Base-by-base conservation (phyloP, 2,329 filamentous ascomycete genomes). In the Neodidymelliopsis sp. region DNA sequence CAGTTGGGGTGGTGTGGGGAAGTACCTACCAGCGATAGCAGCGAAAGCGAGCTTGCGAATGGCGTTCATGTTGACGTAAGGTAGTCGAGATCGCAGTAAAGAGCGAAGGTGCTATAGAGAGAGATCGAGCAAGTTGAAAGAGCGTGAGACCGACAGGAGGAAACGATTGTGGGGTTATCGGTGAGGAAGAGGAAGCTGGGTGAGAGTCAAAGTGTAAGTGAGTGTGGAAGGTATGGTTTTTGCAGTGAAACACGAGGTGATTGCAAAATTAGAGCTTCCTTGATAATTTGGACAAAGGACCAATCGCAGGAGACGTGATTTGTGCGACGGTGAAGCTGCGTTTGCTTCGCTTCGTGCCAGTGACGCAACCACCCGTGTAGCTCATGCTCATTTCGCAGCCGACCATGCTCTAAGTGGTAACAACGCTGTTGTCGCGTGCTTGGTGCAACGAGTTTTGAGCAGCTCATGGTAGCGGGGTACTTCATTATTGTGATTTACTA, bases 21-120 rank as follows among this genome's bases (percentile, higher is more conserved):
- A 27, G 11, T 35, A 35, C 49, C 46, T 51, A 62, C 60, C 43
- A 23, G 39, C 33, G 29, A 59, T 19, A 20, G 50, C 48, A 30
- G 44, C 29, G 15, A 60, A 13, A 28, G 38, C 27, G 43, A 59
- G 27, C n/a, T 36, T 31, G 30, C 47, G 49, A 40, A 56, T 36
- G 35, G 19, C 23, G 33, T 31, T 25, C 51, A 60, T 62, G 34
- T 31, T 52, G 27, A 23, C n/a, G 15, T n/a, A 38, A 40, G 19
- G n/a, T 34, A 34, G 25, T 24, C 15, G 44, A 37, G 25, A 37
- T 3, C 18, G 29, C 15, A 7, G 23, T 27, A 29, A 2, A n/a
- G 16, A 16, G 20, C 9, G 39, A 15, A 24, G 10, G 18, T 25
- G 8, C 6, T 40, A 16, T 24, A 28, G 27, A 49, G 34, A 29